Conservation (phyloP, 1,284 basidiomycete species). For the Papiliotrema nemorosa region DNA sequence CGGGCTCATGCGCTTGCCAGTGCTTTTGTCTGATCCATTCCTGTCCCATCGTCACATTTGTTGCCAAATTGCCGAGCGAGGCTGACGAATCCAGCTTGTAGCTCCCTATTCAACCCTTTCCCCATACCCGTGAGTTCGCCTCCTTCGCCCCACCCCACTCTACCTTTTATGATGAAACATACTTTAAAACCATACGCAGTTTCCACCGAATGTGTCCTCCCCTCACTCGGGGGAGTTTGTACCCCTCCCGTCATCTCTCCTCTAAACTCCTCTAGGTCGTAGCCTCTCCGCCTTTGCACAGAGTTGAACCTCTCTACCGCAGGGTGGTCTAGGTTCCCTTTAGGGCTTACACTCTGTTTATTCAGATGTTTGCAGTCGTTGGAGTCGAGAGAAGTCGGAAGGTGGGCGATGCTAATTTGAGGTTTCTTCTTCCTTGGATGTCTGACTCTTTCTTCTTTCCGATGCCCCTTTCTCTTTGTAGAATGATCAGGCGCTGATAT, state of each 20-base stretch:
- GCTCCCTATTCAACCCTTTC: neutral
- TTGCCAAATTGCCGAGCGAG: neutral
- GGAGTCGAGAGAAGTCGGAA: conserved; percentile 11
- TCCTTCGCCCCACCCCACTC: conserved; percentile 4
- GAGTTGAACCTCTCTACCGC: conserved; percentile 42
- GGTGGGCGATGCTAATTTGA: conserved; percentile 46
- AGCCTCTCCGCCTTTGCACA: conserved; percentile 30
- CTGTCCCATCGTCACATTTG: neutral
- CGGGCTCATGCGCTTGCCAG: conserved; percentile 51
- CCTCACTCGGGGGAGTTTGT: conserved; percentile 47
- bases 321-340: conserved; percentile 33
- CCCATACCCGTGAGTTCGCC: conserved; percentile 1
- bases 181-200: conserved; percentile 52
- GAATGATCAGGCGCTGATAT: conserved; percentile 2
- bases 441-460: conserved; percentile 37
- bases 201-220: conserved; percentile 52
- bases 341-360: conserved; percentile 17
- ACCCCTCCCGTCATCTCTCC: conserved; percentile 12
- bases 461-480: conserved; percentile 3
- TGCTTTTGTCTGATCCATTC: conserved; percentile 49
- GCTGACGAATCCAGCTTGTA: neutral
- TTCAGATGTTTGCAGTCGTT: neutral
- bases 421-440: conserved; percentile 53
- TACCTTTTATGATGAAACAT: conserved; percentile 41
- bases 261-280: conserved; percentile 24